Base-by-base conservation (phyloP, 2,329 filamentous ascomycete species). In the Neofusicoccum parvum region DNA sequence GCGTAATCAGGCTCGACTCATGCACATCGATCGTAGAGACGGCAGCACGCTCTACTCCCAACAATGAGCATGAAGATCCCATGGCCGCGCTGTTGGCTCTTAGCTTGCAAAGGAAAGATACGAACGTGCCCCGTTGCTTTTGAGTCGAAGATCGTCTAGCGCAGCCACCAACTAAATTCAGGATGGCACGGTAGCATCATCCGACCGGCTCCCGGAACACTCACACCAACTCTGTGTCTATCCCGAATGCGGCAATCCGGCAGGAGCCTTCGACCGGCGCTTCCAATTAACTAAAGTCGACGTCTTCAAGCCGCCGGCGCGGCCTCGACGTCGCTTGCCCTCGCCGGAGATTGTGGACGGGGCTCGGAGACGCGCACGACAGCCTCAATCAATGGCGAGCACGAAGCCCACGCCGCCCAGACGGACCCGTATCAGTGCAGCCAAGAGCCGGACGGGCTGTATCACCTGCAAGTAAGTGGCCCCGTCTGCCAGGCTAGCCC, bases 401-500 rank as follows among this genome's bases (percentile, higher is more conserved):
- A 12, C 54, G 23, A 46, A 45, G 23, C 14, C 15, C 2, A 23
- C 41, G 15, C 54, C 39, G 36, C 54, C 23, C 17, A 46, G n/a
- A 46, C 56, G 43, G n/a, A 17, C 27, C 9, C 56, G 56, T 46
- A 60, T 48, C 27, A 60, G 43, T 15, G 41, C 15, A 17, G 56
- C 54, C 27, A 66, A 62, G 45, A 50, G 27, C 15, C 48, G 46
- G 41, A 62, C 54, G 15, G 45, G 54, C 39, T 65, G 54, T 37
- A 46, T 54, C 17, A 66, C 56, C 41, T 66, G 64, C 64, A 66
- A 53, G 64, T 66, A 51, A 48, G 53, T 58, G 11, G 3, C n/a
- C 43, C n/a, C 56, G 11, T 7, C 11, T 41, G 34, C 53, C 12
- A 15, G 17, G 15, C 27, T 23, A 43, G 27, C n/a, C 14, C n/a